Percentiles rank a stretch among this genome's conserved stretches.
These are phyloP conservation scores for Aspergillus hortae DNA, from an alignment of 2,329 filamentous ascomycete species.

Conservation along the genomic window DNA sequence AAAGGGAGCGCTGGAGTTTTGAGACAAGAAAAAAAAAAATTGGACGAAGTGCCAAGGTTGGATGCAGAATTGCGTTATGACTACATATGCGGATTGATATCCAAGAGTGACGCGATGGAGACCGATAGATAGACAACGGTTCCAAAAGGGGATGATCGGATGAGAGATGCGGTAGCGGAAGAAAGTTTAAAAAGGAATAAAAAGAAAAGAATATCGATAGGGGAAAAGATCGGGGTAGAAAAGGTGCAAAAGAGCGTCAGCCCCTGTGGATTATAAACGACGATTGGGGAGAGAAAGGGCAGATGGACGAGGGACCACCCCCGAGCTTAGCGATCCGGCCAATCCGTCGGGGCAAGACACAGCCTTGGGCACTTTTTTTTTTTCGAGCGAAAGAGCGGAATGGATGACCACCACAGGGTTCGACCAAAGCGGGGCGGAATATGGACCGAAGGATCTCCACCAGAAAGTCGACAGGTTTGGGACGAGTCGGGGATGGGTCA, in stretches of 20 bases:
- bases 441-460: neutral
- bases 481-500: neutral
- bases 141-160: neutral
- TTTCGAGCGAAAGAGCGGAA: neutral
- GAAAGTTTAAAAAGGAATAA: neutral
- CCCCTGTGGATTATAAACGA: neutral
- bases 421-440: neutral
- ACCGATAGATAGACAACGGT: neutral
- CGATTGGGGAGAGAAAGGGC: neutral
- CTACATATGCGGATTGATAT: neutral
- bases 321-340: constrained; percentile 1
- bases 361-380: neutral
- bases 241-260: neutral
- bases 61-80: neutral
- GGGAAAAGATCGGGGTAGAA: neutral
- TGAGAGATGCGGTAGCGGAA: neutral
- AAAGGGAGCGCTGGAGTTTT: neutral
- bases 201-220: neutral
- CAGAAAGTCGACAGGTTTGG: neutral
- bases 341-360: neutral
- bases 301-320: neutral
- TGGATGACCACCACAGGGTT: neutral
- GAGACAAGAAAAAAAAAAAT: neutral
- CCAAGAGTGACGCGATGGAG: neutral
- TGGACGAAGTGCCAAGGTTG: neutral